Evolutionary conservation across 1,284 basidiomycete genomes (phyloP).

Genomic region (Serendipita sp.): DNA sequence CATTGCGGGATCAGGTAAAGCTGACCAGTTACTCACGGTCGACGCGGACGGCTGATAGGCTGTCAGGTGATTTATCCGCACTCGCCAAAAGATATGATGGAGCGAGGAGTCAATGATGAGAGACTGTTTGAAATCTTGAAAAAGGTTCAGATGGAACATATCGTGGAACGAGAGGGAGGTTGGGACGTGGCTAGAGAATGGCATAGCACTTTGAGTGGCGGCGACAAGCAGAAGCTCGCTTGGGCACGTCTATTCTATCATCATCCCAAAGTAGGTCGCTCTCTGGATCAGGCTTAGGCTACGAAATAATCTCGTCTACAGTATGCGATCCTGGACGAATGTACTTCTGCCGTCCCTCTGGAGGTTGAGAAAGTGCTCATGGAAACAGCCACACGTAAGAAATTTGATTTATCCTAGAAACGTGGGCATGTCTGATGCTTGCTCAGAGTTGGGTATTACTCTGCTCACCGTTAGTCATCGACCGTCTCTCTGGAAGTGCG

Average conservation of each 20-base stretch:
- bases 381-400: conserved; percentile 60
- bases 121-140: conserved; percentile 64
- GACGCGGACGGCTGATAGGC: neutral
- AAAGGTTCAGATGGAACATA: conserved; percentile 72
- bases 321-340: conserved; percentile 96
- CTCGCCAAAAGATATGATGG: conserved; percentile 59
- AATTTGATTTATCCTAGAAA: neutral
- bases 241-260: conserved; percentile 98
- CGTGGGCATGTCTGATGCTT: conserved; percentile 9
- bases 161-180: conserved; percentile 92
- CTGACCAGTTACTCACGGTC: conserved; percentile 19
- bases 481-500: conserved; percentile 5
- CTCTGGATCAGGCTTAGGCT: neutral
- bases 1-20: conserved; percentile 78
- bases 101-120: conserved; percentile 58
- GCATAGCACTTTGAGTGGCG: conserved; percentile 83
- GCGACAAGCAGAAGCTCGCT: conserved; percentile 83
- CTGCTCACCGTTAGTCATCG: conserved; percentile 84
- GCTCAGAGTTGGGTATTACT: conserved; percentile 62
- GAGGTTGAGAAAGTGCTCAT: conserved; percentile 94
- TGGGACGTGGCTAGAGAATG: conserved; percentile 85
- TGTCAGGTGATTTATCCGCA: conserved; percentile 61
- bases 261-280: conserved; percentile 58
- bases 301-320: conserved; percentile 20
- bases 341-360: conserved; percentile 84